These are phyloP conservation scores for Biscutella auriculata DNA, from an alignment of 441 rosid genomes.

Conservation along the genomic window DNA sequence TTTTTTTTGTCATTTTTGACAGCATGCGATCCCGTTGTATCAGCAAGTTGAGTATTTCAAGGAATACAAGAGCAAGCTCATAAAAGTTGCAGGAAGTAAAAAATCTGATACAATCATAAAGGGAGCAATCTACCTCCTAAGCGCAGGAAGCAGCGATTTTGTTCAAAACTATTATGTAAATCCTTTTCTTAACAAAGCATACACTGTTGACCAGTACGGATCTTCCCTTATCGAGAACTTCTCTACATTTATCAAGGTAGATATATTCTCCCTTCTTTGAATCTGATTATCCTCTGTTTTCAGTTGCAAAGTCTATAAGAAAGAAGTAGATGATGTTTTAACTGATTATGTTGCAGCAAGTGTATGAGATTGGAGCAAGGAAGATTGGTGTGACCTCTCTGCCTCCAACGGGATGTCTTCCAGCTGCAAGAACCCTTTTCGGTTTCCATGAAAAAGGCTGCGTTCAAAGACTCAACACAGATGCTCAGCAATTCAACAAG, in stretches of 20 bases:
- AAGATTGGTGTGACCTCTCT: slow-evolving; percentile 79
- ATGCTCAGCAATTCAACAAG: slow-evolving; percentile 63
- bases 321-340: too few relatives aligned
- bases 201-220: slow-evolving; percentile 52
- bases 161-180: slow-evolving; percentile 76
- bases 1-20: slow-evolving; percentile 5
- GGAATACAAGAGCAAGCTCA: slow-evolving; percentile 65
- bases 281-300: too few relatives aligned
- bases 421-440: slow-evolving; percentile 58
- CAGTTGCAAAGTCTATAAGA: too few relatives aligned
- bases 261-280: too few relatives aligned
- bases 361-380: slow-evolving; percentile 48
- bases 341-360: too few relatives aligned
- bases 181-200: slow-evolving; percentile 44
- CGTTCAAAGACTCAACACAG: slow-evolving; percentile 47
- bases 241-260: slow-evolving; percentile 55
- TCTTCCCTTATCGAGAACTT: slow-evolving; percentile 41
- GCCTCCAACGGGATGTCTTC: slow-evolving; percentile 80
- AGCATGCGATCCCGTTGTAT: slow-evolving; percentile 70
- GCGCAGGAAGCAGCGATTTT: slow-evolving; percentile 80
- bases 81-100: slow-evolving; percentile 42
- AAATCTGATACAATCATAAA: slow-evolving; percentile 48
- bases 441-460: slow-evolving; percentile 54
- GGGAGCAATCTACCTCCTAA: slow-evolving; percentile 46
- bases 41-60: slow-evolving; percentile 65